These are phyloP conservation scores for Durio zibethinus DNA, from an alignment of 345 rosid species.

Conservation along the genomic window DNA sequence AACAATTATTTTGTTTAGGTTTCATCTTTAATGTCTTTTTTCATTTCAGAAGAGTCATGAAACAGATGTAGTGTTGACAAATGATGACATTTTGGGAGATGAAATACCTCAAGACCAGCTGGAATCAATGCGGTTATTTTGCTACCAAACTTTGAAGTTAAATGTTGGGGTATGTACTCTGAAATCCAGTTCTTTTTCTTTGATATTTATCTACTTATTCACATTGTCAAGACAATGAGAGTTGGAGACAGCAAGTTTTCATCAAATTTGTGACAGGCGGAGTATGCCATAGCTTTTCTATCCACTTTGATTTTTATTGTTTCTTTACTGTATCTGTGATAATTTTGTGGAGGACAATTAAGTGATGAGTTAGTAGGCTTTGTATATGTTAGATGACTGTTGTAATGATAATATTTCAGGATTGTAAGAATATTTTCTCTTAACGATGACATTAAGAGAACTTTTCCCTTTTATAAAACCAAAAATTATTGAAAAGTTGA, in stretches of 20 bases:
- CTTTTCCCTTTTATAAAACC: neutral
- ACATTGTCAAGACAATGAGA: neutral
- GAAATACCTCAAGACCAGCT: constrained; percentile 86
- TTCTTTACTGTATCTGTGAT: neutral
- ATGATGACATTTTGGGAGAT: constrained; percentile 95
- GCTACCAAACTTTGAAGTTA: constrained; percentile 66
- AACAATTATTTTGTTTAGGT: constrained; percentile 13
- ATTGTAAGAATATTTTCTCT: neutral
- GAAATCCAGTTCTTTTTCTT: neutral
- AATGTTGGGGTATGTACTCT: constrained; percentile 53
- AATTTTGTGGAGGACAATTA: neutral
- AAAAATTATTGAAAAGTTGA: neutral
- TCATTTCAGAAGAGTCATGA: constrained; percentile 60
- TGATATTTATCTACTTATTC: neutral
- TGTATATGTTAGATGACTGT: neutral
- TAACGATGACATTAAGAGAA: neutral
- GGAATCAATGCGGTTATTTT: constrained; percentile 51
- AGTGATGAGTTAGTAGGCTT: neutral
- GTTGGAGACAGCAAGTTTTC: neutral
- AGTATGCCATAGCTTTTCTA: neutral
- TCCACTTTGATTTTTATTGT: neutral
- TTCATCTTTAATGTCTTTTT: constrained; percentile 19
- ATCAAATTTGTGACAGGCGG: neutral
- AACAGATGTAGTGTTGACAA: constrained; percentile 59
- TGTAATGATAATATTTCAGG: neutral